phyloP scores from a whole-genome alignment of 2,329 filamentous ascomycete species.

The Trichoderma aggressivum region DNA sequence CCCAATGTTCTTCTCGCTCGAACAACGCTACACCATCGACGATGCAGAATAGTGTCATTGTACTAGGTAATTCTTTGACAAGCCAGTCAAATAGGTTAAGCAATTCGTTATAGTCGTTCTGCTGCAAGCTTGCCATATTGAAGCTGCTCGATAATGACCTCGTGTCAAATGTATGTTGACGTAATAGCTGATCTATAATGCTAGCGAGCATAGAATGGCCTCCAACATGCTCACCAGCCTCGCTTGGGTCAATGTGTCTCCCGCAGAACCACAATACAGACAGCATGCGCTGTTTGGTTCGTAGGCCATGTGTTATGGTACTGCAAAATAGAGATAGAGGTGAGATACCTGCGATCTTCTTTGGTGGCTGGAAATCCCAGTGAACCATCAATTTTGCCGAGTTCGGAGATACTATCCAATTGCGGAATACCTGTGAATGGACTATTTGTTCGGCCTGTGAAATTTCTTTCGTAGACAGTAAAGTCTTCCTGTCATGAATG shows the following conservation, averaged over 20 bases:
- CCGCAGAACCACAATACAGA: not conserved
- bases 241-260: not conserved
- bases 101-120: not conserved
- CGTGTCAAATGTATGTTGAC: slow-evolving; percentile 15
- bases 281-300: not conserved
- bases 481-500: not conserved
- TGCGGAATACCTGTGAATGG: not conserved
- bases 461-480: not conserved
- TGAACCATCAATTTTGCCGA: not conserved
- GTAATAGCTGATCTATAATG: slow-evolving; percentile 18
- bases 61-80: not conserved
- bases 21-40: not conserved
- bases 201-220: slow-evolving; percentile 13
- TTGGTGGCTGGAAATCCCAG: not conserved
- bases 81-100: not conserved
- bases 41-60: not conserved
- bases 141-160: not conserved
- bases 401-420: not conserved
- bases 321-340: slow-evolving; percentile 3
- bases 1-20: not conserved
- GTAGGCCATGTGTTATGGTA: not conserved
- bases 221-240: not conserved
- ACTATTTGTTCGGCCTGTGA: not conserved
- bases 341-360: not conserved
- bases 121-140: not conserved